Evolutionary conservation across 2,329 filamentous ascomycete genomes (phyloP).

Genomic region (Clonostachys byssicola): DNA sequence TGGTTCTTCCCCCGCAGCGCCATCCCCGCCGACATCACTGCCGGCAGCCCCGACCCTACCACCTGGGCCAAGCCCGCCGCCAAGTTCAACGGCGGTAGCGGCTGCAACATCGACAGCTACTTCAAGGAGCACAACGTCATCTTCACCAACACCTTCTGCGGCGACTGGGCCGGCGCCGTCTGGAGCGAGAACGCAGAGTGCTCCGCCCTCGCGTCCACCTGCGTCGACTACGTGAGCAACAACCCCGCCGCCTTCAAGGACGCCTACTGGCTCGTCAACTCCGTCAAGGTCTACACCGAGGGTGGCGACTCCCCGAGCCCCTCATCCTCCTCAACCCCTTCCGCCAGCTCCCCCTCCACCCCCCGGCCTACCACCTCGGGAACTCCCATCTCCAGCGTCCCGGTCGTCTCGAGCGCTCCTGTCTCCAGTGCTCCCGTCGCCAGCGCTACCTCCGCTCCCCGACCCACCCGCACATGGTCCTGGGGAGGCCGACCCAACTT

Average conservation of each 20-base stretch:
- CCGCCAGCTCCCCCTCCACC: too few species aligned
- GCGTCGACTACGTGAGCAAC: conserved; percentile 66
- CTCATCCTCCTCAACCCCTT: not conserved
- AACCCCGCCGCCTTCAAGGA: conserved; percentile 69
- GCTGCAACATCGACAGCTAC: conserved; percentile 66
- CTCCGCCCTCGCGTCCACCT: conserved; percentile 55
- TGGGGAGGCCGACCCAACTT: too few species aligned
- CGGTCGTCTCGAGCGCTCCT: too few species aligned
- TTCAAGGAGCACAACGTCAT: conserved; percentile 74
- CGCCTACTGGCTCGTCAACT: conserved; percentile 75
- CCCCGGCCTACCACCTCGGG: too few species aligned
- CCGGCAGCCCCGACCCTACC: conserved; percentile 57
- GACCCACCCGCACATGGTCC: too few species aligned
- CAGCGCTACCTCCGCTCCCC: too few species aligned
- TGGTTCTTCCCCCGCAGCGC: conserved; percentile 73
- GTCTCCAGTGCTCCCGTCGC: too few species aligned
- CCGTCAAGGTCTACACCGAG: conserved; percentile 55
- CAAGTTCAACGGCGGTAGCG: conserved; percentile 59
- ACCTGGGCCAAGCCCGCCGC: conserved; percentile 68
- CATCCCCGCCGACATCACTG: conserved; percentile 60
- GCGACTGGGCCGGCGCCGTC: conserved; percentile 75
- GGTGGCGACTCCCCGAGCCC: not conserved
- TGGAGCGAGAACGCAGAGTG: conserved; percentile 59
- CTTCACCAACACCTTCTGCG: conserved; percentile 83
- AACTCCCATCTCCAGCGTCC: too few species aligned